Evolutionary conservation across 2,329 filamentous ascomycete genomes (phyloP).

Genomic region (Colletotrichum lindemuthianum): DNA sequence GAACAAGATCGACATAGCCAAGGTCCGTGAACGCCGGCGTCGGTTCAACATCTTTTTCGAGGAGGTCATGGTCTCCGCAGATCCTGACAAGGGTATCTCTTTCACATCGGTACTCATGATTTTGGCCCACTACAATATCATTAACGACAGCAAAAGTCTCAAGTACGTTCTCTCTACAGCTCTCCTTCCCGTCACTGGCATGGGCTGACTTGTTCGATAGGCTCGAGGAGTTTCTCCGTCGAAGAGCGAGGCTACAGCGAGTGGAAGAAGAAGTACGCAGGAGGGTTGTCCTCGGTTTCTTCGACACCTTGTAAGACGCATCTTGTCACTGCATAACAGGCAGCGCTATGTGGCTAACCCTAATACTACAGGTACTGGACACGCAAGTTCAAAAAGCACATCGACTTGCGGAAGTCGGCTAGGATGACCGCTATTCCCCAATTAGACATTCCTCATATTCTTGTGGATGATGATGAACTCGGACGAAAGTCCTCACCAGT

Average conservation of each 20-base stretch:
- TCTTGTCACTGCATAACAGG: slow-evolving; percentile 25
- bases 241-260: slow-evolving; percentile 87
- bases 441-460: slow-evolving; percentile 88
- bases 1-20: slow-evolving; percentile 75
- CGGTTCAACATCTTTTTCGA: slow-evolving; percentile 97
- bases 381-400: slow-evolving; percentile 79
- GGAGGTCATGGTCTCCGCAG: slow-evolving; percentile 92
- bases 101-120: slow-evolving; percentile 96
- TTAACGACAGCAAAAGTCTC: slow-evolving; percentile 95
- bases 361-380: slow-evolving; percentile 75
- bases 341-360: not conserved
- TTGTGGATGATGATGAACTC: slow-evolving; percentile 76
- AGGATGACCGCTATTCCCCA: slow-evolving; percentile 83
- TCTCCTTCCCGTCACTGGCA: not conserved
- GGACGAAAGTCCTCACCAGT: slow-evolving; percentile 36
- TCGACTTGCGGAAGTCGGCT: slow-evolving; percentile 76
- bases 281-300: slow-evolving; percentile 92
- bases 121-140: slow-evolving; percentile 97
- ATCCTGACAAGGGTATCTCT: slow-evolving; percentile 87
- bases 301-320: slow-evolving; percentile 79
- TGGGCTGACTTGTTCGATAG: slow-evolving; percentile 52
- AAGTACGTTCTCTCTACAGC: slow-evolving; percentile 60
- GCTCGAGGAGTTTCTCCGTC: slow-evolving; percentile 92
- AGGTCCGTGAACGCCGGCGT: slow-evolving; percentile 78
- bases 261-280: slow-evolving; percentile 95